Conservation (phyloP, 2,329 filamentous ascomycete species). For the Diaporthe vexans region DNA sequence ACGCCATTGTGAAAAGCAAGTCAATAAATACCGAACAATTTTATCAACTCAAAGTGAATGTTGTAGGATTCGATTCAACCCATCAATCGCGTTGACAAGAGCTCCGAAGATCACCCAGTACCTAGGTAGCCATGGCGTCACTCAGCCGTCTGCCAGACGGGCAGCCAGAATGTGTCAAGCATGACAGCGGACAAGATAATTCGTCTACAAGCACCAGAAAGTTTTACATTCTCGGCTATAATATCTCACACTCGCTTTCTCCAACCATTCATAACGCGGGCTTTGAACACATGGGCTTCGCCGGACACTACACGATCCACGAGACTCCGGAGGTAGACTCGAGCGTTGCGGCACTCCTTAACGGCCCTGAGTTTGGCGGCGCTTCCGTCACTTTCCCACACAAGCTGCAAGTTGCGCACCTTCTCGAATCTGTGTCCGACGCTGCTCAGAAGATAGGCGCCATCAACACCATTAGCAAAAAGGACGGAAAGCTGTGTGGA, state of each 20-base stretch:
- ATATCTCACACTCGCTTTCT: slow-evolving; percentile 18
- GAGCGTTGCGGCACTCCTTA: neutral
- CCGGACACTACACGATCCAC: neutral
- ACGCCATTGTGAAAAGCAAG: neutral
- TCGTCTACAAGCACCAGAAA: neutral
- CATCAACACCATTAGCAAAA: slow-evolving; percentile 12
- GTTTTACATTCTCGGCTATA: slow-evolving; percentile 9
- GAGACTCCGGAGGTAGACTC: slow-evolving; percentile 12
- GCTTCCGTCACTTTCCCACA: slow-evolving; percentile 17
- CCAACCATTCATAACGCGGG: slow-evolving; percentile 15
- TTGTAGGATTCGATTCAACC: neutral
- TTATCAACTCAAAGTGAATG: neutral
- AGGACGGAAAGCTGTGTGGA: neutral
- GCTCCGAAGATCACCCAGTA: neutral
- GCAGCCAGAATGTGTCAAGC: too few relatives aligned
- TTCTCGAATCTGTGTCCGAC: neutral
- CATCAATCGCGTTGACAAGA: neutral
- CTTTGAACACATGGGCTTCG: neutral
- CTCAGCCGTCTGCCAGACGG: neutral
- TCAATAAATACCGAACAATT: neutral
- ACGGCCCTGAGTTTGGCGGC: neutral
- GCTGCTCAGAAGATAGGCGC: slow-evolving; percentile 11
- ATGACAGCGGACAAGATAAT: neutral
- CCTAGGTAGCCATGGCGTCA: neutral
- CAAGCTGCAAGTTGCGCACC: slow-evolving; percentile 14